Conservation (phyloP, 345 rosid species). For the Eutrema heterophyllum region DNA sequence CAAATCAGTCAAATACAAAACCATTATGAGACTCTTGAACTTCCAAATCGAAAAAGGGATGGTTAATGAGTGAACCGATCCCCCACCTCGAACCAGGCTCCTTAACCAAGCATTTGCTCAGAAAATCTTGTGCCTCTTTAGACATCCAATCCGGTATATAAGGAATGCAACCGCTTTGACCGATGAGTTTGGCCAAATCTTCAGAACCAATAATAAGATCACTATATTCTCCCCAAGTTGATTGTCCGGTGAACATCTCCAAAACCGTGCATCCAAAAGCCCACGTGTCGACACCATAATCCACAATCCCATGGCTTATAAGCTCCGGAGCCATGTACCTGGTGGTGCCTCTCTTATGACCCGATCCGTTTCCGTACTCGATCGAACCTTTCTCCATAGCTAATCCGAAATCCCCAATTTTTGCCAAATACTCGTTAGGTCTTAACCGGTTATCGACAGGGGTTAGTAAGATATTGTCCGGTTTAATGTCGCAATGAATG, state of each 20-base stretch:
- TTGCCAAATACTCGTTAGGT: neutral
- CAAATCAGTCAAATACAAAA: neutral
- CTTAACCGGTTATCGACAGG: neutral
- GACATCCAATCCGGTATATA: neutral
- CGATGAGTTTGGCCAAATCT: neutral
- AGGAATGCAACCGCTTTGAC: neutral
- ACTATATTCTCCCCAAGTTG: neutral
- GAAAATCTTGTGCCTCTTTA: neutral
- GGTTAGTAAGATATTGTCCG: constrained; percentile 1
- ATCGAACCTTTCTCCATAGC: no score
- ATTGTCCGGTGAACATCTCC: neutral
- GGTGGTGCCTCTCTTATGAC: constrained; percentile 8
- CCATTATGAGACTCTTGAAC: neutral
- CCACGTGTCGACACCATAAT: constrained; percentile 6
- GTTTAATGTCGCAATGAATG: constrained; percentile 15
- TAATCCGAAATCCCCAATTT: constrained; percentile 1
- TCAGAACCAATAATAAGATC: neutral
- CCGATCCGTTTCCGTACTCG: neutral
- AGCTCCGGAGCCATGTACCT: constrained; percentile 10
- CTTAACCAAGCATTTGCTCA: neutral
- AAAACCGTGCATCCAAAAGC: neutral
- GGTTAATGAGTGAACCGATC: neutral
- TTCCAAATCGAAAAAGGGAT: neutral
- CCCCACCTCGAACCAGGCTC: neutral
- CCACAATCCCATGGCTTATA: neutral